Base-by-base conservation (phyloP, 345 rosid genomes). In the Populus ilicifolia region DNA sequence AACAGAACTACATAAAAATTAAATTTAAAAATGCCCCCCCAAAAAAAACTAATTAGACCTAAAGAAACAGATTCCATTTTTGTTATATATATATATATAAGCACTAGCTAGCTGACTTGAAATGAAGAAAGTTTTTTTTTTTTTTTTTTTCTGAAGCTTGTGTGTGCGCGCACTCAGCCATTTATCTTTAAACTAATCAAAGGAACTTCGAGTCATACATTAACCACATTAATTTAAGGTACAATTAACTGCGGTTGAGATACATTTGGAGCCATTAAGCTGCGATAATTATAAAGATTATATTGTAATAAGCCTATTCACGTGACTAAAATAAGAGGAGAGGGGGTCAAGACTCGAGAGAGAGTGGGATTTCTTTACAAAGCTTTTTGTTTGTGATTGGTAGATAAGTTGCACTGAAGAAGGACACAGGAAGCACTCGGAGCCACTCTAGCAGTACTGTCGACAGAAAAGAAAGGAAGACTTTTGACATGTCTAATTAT, bases 341-440 rank as follows among this genome's bases (percentile, higher is more conserved):
- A 65, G 69, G 9, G 36, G 35, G 5, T 33, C 35, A 33, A 39
- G 43, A 8, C 43, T 67, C 12, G 35, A 14, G 39, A 29, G 39
- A 66, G 36, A 66, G 62, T 33, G 39, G n/a, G 17, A 35, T 65
- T 16, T 2, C 0, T 1, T 1, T 27, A 78, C 82, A 70, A 69
- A 56, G 72, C 71, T 73, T 48, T 30, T 80, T 66, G 48, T 75
- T 61, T 72, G 74, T 77, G 21, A 17, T 6, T 65, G 35, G 69
- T 65, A 65, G 38, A 66, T 78, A 80, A 77, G 78, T 75, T 78
- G 85, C 87, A 85, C 76, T 75, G 48, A 78, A 72, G 76, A 75
- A 61, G 74, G 71, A 21, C 6, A 23, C 1, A 25, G 36, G 77
- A 73, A 77, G 77, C 75, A 75, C 43, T 76, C 73, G 83, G 54